Conservation (phyloP, 257 asterid genomes). For the Solanum commersonii region DNA sequence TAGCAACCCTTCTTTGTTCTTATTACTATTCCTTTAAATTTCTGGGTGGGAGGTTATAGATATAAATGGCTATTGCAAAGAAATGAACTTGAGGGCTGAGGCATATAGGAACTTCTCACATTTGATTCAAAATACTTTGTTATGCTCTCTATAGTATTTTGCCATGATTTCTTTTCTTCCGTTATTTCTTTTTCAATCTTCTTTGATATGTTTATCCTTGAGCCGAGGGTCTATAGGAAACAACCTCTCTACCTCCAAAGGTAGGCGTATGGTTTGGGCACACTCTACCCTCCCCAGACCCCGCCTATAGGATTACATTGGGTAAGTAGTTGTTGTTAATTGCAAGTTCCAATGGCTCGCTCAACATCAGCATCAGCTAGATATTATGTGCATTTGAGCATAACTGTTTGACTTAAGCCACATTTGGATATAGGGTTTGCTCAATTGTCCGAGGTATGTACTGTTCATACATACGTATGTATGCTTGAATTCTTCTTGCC, state of each 20-base stretch:
- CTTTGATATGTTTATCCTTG: too few relatives aligned
- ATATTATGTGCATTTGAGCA: neutral
- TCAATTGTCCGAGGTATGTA: neutral
- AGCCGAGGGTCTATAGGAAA: too few relatives aligned
- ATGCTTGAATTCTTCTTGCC: neutral
- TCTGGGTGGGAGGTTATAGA: neutral
- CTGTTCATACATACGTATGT: neutral
- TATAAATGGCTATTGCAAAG: neutral
- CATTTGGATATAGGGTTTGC: neutral
- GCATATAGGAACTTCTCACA: too few relatives aligned
- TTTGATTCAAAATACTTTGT: too few relatives aligned
- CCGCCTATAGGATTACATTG: too few relatives aligned
- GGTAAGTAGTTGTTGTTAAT: neutral
- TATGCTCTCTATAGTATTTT: too few relatives aligned
- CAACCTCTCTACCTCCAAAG: too few relatives aligned
- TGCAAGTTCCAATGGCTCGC: neutral
- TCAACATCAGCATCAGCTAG: neutral
- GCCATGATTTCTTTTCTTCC: too few relatives aligned
- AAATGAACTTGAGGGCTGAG: too few relatives aligned
- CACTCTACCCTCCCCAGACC: too few relatives aligned
- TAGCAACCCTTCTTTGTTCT: neutral
- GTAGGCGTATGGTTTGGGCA: too few relatives aligned
- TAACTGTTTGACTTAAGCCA: neutral
- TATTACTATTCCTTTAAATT: neutral
- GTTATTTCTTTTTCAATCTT: too few relatives aligned